Conservation (phyloP, 23 red algal genomes). For the Gracilaria vermiculophylla region DNA sequence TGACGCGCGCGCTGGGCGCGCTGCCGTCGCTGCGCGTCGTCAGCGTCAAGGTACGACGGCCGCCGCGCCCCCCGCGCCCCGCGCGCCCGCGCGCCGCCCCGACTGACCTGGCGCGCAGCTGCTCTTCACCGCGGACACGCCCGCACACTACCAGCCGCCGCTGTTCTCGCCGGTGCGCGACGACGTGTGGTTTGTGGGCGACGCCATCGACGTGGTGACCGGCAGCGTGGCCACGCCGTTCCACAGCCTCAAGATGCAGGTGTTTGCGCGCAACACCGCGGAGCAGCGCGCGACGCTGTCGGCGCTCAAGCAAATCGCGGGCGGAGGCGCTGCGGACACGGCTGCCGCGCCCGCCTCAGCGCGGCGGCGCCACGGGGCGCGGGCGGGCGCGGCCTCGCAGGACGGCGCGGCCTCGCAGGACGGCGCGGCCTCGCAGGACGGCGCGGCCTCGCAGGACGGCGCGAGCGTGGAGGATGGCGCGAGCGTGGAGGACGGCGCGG, state of each 20-base stretch:
- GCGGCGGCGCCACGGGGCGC: no score
- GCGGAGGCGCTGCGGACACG: not conserved
- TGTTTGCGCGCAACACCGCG: conserved; percentile 2
- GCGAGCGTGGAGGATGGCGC: no score
- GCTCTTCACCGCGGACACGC: conserved; percentile 32
- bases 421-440: no score
- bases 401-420: no score
- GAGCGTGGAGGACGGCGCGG: no score
- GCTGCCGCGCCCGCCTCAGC: no score
- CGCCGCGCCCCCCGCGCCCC: not conserved
- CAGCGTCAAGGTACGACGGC: conserved; percentile 7
- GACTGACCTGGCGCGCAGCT: conserved; percentile 1
- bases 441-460: no score
- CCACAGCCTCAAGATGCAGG: conserved; percentile 30
- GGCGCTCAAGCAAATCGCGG: not conserved
- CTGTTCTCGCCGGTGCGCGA: conserved; percentile 13
- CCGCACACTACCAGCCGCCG: conserved; percentile 53
- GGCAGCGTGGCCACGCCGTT: conserved; percentile 37
- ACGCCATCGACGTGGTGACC: not conserved
- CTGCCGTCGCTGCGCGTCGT: conserved; percentile 17
- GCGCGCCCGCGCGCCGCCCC: not conserved
- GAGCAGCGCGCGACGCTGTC: not conserved
- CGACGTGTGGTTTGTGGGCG: conserved; percentile 34
- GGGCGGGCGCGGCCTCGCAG: not conserved
- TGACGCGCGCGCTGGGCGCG: conserved; percentile 25